Base-by-base conservation (phyloP, 345 rosid species). In the Lumnitzera racemosa region DNA sequence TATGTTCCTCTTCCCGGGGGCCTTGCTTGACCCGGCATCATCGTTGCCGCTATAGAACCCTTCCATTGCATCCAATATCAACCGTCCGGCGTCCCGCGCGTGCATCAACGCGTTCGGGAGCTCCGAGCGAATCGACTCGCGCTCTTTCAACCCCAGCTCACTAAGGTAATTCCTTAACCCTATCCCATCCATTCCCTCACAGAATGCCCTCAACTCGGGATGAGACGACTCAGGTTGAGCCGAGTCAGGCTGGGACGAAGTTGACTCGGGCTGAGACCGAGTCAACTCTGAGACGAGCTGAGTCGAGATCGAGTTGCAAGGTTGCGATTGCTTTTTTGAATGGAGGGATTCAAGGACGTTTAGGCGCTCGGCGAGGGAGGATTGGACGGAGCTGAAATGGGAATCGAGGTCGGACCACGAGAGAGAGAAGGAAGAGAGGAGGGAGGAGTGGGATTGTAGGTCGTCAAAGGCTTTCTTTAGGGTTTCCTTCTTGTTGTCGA, bases 371-470 rank as follows among this genome's bases (percentile, higher is more conserved):
- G 66, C 51, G 70, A 81, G 70, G 46, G 75, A 67, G 62, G 70
- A 17, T 52, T 83, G 82, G 24, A 73, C 58, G 52, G 83, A 61
- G 70, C 85, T 47, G 66, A 88, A 84, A 79, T 86, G 85, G 16
- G 87, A 55, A 55, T 86, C 90, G 74, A 91, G 57, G 55, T 83
- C 88, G 54, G 86, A 59, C 95, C 96, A 89, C n/a, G 83, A 63
- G 57, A 84, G 71, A 2, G 80, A 25, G 61, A 78, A 73, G 29
- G 89, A 71, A 13, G 84, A 72, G 51, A 75, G 81, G 56, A 77
- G 80, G 56, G 75, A 64, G 25, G 79, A 71, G 49, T 78, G 79
- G 49, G 75, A 20, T 59, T 79, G 91, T 29, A 91, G 91, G 36
- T 80, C 81, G 24, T 88, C 91, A 72, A 51, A 91, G 11, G 95